phyloP scores from a whole-genome alignment of 2,329 filamentous ascomycete species.

The Clonostachys rhizophaga region DNA sequence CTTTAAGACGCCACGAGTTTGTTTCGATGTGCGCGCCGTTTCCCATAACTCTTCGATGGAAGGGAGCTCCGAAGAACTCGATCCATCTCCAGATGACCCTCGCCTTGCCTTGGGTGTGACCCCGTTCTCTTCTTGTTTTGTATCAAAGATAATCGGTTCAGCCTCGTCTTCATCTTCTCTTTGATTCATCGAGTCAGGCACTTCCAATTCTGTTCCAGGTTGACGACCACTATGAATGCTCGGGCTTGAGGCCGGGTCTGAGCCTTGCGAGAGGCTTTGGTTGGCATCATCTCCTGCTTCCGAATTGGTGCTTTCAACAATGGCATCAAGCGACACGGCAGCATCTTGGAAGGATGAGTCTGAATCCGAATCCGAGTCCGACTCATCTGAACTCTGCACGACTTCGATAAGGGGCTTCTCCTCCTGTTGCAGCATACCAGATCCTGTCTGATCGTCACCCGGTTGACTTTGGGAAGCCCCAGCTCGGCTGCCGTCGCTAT shows the following conservation, averaged over 20 bases:
- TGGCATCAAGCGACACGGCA: no score
- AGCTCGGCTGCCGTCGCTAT: no score
- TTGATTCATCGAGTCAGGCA: conserved; percentile 15
- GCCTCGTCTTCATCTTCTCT: conserved; percentile 1
- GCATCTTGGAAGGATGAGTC: no score
- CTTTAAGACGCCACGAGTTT: conserved; percentile 25
- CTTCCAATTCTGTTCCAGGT: conserved; percentile 33
- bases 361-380: no score
- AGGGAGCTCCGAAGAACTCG: conserved; percentile 25
- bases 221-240: conserved; percentile 45
- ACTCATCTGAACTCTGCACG: no score
- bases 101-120: not conserved
- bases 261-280: not conserved
- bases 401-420: no score
- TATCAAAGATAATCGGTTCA: conserved; percentile 13
- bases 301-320: no score
- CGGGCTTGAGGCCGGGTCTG: conserved; percentile 9
- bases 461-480: no score
- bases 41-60: conserved; percentile 32
- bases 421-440: no score
- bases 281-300: no score
- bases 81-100: not conserved
- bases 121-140: conserved; percentile 7
- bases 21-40: conserved; percentile 29
- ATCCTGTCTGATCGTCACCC: no score